A percentile compares a stretch with the other conserved stretches of the same genome.
Evolutionary conservation across 2,329 filamentous ascomycete genomes (phyloP).

Genomic region (Aspergillus sp.): DNA sequence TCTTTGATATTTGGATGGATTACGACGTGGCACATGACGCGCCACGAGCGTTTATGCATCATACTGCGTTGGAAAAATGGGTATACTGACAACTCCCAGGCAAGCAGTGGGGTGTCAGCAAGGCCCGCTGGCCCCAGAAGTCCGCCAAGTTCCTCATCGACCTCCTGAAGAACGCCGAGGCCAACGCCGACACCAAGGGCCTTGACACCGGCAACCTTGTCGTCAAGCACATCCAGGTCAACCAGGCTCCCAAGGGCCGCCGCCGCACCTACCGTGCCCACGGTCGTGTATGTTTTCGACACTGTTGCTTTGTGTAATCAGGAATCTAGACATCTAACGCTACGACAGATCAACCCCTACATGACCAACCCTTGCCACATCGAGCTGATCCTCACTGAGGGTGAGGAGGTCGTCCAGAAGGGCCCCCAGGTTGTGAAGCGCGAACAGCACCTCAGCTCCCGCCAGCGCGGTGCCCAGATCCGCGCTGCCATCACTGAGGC

Average conservation of each 20-base stretch:
- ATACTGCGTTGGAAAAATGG: neutral
- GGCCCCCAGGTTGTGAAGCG: constrained; percentile 65
- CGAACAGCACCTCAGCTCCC: constrained; percentile 76
- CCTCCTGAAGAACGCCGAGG: constrained; percentile 95
- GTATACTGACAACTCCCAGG: constrained; percentile 53
- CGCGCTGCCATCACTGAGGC: constrained; percentile 57
- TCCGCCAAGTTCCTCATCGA: constrained; percentile 96
- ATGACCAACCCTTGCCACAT: constrained; percentile 99
- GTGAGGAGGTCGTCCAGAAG: constrained; percentile 94
- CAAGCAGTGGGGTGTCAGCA: constrained; percentile 98
- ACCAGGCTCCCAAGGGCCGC: constrained; percentile 99
- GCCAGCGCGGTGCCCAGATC: constrained; percentile 77
- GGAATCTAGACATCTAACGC: neutral
- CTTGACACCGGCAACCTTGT: constrained; percentile 96
- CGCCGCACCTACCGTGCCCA: constrained; percentile 99
- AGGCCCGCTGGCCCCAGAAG: constrained; percentile 99
- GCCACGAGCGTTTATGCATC: neutral
- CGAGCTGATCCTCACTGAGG: constrained; percentile 98
- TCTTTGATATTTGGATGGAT: neutral
- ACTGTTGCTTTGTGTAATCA: neutral
- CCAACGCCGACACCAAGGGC: constrained; percentile 95
- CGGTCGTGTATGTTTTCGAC: constrained; percentile 82
- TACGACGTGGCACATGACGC: neutral
- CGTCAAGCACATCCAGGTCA: constrained; percentile 99
- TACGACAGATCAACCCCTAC: constrained; percentile 95